Percentiles rank a stretch among this genome's conserved stretches.
These are phyloP conservation scores for Monilinia fructigena DNA, from an alignment of 2,329 filamentous ascomycete species.

Conservation along the genomic window DNA sequence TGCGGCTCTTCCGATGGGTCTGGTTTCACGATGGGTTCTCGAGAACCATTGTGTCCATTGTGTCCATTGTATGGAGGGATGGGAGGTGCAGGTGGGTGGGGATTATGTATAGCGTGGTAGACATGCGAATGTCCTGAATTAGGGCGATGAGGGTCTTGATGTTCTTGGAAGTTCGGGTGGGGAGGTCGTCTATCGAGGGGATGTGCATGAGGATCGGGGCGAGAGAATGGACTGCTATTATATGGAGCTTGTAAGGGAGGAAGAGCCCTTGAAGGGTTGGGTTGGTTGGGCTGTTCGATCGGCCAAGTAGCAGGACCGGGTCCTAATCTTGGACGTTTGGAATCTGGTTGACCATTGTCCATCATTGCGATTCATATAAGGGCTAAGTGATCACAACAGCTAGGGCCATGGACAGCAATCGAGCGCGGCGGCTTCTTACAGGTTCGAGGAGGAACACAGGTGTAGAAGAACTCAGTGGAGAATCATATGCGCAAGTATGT, in stretches of 20 bases:
- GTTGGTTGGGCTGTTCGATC: constrained; percentile 23
- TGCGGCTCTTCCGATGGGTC: constrained; percentile 45
- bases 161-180: constrained; percentile 31
- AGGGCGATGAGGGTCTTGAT: constrained; percentile 39
- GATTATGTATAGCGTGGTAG: constrained; percentile 39
- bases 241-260: constrained; percentile 50
- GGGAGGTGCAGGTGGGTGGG: constrained; percentile 41
- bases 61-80: constrained; percentile 41
- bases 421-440: constrained; percentile 40
- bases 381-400: constrained; percentile 39
- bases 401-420: constrained; percentile 43
- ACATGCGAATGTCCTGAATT: constrained; percentile 35
- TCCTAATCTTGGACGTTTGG: constrained; percentile 57
- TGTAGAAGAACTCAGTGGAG: constrained; percentile 31
- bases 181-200: constrained; percentile 48
- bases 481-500: constrained; percentile 37
- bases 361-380: constrained; percentile 49
- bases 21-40: constrained; percentile 56
- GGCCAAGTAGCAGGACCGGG: constrained; percentile 23
- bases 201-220: constrained; percentile 14
- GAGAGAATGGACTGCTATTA: constrained; percentile 20
- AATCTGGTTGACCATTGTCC: constrained; percentile 59
- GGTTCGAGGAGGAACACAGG: constrained; percentile 36
- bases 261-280: constrained; percentile 41
- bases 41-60: constrained; percentile 33